Evolutionary conservation across 2,329 filamentous ascomycete species (phyloP).

Genomic region (Aspergillus amoenus): DNA sequence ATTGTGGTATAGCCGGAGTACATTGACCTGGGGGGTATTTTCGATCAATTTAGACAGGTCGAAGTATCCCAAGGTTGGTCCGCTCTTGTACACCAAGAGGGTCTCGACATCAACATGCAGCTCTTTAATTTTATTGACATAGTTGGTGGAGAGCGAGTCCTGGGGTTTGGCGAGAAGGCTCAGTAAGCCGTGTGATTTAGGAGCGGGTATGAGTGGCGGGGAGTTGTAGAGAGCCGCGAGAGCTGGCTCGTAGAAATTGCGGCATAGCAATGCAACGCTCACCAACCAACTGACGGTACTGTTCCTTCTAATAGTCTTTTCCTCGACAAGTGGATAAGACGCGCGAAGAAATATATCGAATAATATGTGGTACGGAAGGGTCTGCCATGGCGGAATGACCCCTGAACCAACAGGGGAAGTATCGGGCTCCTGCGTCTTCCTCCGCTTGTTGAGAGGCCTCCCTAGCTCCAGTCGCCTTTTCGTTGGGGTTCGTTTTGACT

Average conservation of each 20-base stretch:
- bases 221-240: conserved; percentile 69
- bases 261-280: conserved; percentile 62
- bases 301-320: conserved; percentile 23
- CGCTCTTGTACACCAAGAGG: conserved; percentile 54
- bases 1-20: conserved; percentile 70
- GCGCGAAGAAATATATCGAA: conserved; percentile 69
- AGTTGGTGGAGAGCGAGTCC: conserved; percentile 57
- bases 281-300: conserved; percentile 59
- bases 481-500: conserved; percentile 16
- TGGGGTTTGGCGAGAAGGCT: conserved; percentile 57
- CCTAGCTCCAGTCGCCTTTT: conserved; percentile 21
- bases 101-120: conserved; percentile 67
- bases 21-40: conserved; percentile 64
- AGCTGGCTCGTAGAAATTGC: conserved; percentile 68
- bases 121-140: conserved; percentile 68
- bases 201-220: conserved; percentile 61
- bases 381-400: conserved; percentile 57
- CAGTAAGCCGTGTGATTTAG: conserved; percentile 50
- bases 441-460: conserved; percentile 26
- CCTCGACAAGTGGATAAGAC: conserved; percentile 55
- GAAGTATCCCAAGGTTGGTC: conserved; percentile 54
- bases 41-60: conserved; percentile 60
- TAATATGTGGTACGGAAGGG: conserved; percentile 68
- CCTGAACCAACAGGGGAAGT: conserved; percentile 24
- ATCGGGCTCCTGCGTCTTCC: conserved; percentile 21